Evolutionary conservation across 371 early-diverging fungal genomes (phyloP).

Genomic region (Rhizopus arrhizus): DNA sequence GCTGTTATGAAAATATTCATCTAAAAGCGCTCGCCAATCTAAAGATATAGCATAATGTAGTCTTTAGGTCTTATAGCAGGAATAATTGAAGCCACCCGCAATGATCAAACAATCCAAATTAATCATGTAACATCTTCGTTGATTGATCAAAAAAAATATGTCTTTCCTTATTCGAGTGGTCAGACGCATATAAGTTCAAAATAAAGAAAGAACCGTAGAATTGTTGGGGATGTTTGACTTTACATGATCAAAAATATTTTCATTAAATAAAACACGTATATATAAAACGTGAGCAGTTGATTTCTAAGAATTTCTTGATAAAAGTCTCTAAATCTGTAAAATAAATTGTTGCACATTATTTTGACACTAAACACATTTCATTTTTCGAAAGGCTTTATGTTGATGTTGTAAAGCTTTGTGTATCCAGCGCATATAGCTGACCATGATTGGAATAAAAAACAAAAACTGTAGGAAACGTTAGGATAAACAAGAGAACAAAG

Average conservation of each 20-base stretch:
- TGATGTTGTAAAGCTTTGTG: too few species aligned
- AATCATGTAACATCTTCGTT: neutral
- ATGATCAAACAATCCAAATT: neutral
- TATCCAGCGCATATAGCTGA: too few species aligned
- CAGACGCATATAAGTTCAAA: constrained; percentile 13
- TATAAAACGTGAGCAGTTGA: constrained; percentile 36
- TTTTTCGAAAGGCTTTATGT: too few species aligned
- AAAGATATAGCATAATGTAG: neutral
- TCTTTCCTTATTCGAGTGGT: neutral
- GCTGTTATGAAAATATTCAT: neutral
- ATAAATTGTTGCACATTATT: too few species aligned
- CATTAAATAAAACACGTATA: too few species aligned
- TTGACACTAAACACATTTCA: too few species aligned
- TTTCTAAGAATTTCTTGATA: constrained; percentile 74
- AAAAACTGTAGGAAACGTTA: neutral
- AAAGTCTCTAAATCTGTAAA: constrained; percentile 30
- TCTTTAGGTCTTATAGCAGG: neutral
- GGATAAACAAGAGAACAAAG: constrained; percentile 42
- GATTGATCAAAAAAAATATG: neutral
- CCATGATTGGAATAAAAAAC: too few species aligned
- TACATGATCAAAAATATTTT: neutral
- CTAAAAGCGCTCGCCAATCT: neutral
- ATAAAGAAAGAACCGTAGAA: constrained; percentile 12
- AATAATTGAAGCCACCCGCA: constrained; percentile 9
- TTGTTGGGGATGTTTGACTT: constrained; percentile 6